Percentiles rank a stretch among this genome's conserved stretches.
Evolutionary conservation across 164 flowering plant genomes (phyloP).

Genomic region (Nelumbo lutea): DNA sequence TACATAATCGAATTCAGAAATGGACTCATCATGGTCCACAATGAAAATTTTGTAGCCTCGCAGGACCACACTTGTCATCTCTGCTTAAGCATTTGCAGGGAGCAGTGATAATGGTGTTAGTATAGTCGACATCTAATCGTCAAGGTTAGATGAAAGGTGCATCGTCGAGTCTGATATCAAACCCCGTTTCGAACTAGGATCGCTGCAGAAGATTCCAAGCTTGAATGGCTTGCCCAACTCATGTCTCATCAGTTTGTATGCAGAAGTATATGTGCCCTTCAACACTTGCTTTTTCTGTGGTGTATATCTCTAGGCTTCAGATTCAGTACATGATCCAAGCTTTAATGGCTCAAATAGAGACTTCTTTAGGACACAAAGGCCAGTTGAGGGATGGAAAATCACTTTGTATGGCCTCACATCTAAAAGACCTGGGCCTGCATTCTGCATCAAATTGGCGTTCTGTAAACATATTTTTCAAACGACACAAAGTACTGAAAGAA

Average conservation of each 20-base stretch:
- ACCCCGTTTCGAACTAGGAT: conserved; percentile 47
- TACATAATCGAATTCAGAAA: too few relatives aligned
- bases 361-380: conserved; percentile 47
- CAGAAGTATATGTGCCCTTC: conserved; percentile 44
- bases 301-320: conserved; percentile 55
- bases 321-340: conserved; percentile 51
- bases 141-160: conserved; percentile 49
- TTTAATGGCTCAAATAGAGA: conserved; percentile 31
- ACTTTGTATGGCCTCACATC: conserved; percentile 31
- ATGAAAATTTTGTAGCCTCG: conserved; percentile 1
- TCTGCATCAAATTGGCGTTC: too few relatives aligned
- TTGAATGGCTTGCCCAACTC: conserved; percentile 30
- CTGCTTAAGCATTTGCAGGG: conserved; percentile 52
- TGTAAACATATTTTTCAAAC: too few relatives aligned
- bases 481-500: too few relatives aligned
- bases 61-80: conserved; percentile 55
- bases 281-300: conserved; percentile 28
- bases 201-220: conserved; percentile 38
- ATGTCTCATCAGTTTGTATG: conserved; percentile 38
- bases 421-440: conserved; percentile 67
- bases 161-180: conserved; percentile 54
- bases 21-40: too few relatives aligned
- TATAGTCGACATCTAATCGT: conserved; percentile 54
- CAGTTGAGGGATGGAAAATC: conserved; percentile 64
- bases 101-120: conserved; percentile 39